Conservation (phyloP, 768 basidiomycete species). For the Hydnomerulius pinastri region DNA sequence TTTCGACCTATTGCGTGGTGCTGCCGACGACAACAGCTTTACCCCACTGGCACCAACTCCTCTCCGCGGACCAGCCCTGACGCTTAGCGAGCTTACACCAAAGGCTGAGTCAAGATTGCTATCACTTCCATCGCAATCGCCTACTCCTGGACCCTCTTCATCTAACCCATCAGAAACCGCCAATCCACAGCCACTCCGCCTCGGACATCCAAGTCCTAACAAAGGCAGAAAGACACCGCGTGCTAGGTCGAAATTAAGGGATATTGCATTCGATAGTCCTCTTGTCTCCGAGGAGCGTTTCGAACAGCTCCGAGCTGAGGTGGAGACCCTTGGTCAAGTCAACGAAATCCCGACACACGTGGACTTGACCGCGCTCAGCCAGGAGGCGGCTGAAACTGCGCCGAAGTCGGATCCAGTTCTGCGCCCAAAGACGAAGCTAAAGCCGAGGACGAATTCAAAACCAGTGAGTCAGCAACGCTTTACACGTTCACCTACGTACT, state of each 20-base stretch:
- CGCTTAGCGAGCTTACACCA: constrained; percentile 45
- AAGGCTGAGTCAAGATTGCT: constrained; percentile 22
- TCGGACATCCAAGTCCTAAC: constrained; percentile 14
- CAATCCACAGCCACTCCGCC: constrained; percentile 7
- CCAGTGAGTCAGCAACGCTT: constrained; percentile 24
- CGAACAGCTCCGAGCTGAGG: constrained; percentile 17
- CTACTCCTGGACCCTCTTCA: constrained; percentile 16
- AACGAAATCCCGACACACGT: constrained; percentile 8
- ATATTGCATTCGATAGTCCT: constrained; percentile 6
- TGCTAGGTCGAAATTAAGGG: not conserved
- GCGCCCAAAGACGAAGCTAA: constrained; percentile 19
- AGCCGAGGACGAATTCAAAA: constrained; percentile 27
- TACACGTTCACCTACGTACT: constrained; percentile 13
- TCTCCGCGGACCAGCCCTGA: constrained; percentile 34
- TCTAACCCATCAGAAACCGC: constrained; percentile 18
- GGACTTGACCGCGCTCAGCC: not conserved
- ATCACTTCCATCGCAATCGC: constrained; percentile 3
- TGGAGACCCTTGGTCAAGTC: constrained; percentile 16
- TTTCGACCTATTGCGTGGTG: constrained; percentile 39
- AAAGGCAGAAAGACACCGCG: constrained; percentile 12
- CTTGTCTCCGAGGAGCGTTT: constrained; percentile 30
- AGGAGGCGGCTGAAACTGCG: not conserved
- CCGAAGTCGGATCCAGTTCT: not conserved
- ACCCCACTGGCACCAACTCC: constrained; percentile 32
- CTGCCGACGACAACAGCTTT: constrained; percentile 34